Base-by-base conservation (phyloP, 2,329 filamentous ascomycete species). In the Exophiala dermatitidis region DNA sequence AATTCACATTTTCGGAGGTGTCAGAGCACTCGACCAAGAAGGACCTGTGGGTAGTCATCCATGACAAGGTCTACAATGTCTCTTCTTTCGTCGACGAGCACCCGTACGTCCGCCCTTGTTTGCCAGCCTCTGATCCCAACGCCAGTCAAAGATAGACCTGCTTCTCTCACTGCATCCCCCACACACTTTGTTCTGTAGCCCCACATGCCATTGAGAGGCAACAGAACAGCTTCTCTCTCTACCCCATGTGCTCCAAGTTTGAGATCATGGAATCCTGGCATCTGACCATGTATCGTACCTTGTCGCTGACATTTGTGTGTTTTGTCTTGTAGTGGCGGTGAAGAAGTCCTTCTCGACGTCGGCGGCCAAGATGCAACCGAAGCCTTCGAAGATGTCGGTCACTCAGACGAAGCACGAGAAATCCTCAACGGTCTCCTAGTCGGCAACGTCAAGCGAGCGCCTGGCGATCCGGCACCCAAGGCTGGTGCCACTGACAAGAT, bases 361-460 rank as follows among this genome's bases (percentile, higher is more conserved):
- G 93, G 80, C 67, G 93, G 93, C 64, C 90, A 95, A 76, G 93
- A 98, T 73, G 86, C 88, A 67, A 95, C 91, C 65, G 93, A 97
- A 76, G 91, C 93, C 58, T 98, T 98, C 71, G 93, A 98, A 78
- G 93, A 98, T 74, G 93, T 98, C 67, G 93, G 93, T 69, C 93
- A 98, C 85, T 94, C 88, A 67, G 93, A 98, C 73, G 93, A 98
- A 79, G 93, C 93, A 63, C 86, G 93, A 63, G 91, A 97, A 77
- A 91, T 95, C 63, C 83, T 98, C 53, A 83, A 86, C 32, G 81
- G 82, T 67, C 77, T 95, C 61, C 73, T 83, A 48, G 79, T 93
- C 62, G 90, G 88, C 61, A 78, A 69, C 36, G 73, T 96, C 71
- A 94, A 95, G 83, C 82, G 88, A 71, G 70, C 81, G 78, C 88